Conservation (phyloP, 2,329 filamentous ascomycete genomes). For the Sarocladiaceae sp. region DNA sequence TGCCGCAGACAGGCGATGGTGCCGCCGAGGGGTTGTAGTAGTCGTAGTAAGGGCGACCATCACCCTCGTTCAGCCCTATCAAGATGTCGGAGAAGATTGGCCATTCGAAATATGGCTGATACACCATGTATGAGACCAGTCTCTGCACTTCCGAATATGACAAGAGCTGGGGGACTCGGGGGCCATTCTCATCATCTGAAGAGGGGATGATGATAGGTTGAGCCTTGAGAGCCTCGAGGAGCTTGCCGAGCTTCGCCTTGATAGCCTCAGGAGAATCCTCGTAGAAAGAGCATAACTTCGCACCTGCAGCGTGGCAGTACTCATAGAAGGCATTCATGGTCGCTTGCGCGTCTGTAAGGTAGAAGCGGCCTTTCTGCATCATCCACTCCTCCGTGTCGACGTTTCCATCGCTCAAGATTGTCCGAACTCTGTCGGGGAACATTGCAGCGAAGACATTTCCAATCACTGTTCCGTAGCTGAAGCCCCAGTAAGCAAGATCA, state of each 20-base stretch:
- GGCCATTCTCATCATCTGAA: constrained; percentile 18
- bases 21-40: background rate
- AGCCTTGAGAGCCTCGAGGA: constrained; percentile 34
- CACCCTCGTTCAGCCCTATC: constrained; percentile 33
- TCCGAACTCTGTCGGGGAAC: constrained; percentile 43
- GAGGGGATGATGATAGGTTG: constrained; percentile 35
- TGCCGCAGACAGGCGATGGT: background rate
- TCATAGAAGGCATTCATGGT: constrained; percentile 48
- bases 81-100: constrained; percentile 33
- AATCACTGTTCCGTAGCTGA: constrained; percentile 48
- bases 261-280: constrained; percentile 29
- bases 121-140: constrained; percentile 35
- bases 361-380: constrained; percentile 36
- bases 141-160: constrained; percentile 42
- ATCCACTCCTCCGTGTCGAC: constrained; percentile 51
- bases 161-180: constrained; percentile 40
- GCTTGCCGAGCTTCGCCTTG: constrained; percentile 27
- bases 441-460: constrained; percentile 46
- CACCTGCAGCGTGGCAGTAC: constrained; percentile 47
- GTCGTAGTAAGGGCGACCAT: constrained; percentile 33
- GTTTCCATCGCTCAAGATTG: constrained; percentile 46
- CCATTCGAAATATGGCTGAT: constrained; percentile 30
- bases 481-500: constrained; percentile 46
- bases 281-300: constrained; percentile 38
- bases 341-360: constrained; percentile 47